phyloP scores from a whole-genome alignment of 345 rosid species.

The Salix koriyanagi region DNA sequence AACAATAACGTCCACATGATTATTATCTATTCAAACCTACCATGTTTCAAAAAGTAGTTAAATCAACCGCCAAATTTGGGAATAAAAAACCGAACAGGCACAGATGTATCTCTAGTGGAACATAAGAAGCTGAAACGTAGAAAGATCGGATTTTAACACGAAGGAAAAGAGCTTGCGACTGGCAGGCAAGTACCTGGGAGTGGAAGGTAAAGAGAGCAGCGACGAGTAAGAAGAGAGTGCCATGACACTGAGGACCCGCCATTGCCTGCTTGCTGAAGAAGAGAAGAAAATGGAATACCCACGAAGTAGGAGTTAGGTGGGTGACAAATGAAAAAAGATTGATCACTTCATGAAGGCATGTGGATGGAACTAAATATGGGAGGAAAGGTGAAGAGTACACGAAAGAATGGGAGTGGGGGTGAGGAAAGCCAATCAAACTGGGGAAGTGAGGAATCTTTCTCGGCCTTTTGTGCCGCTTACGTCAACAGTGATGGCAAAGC shows the following conservation, averaged over 20 bases:
- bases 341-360: too few species aligned
- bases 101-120: not conserved
- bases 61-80: not conserved
- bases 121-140: not conserved
- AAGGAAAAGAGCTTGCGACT: not conserved
- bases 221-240: not conserved
- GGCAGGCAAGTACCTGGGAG: not conserved
- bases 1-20: not conserved
- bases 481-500: not conserved
- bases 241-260: not conserved
- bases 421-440: not conserved
- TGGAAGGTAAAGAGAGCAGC: not conserved
- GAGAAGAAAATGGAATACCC: not conserved
- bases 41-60: not conserved
- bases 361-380: too few species aligned
- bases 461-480: not conserved
- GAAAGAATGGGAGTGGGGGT: not conserved
- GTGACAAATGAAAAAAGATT: not conserved
- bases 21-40: not conserved
- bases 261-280: not conserved
- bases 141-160: not conserved
- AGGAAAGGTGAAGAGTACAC: not conserved
- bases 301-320: not conserved
- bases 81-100: not conserved
- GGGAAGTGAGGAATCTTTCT: not conserved